Base-by-base conservation (phyloP, 768 basidiomycete species). In the Dioszegia aurantiaca region DNA sequence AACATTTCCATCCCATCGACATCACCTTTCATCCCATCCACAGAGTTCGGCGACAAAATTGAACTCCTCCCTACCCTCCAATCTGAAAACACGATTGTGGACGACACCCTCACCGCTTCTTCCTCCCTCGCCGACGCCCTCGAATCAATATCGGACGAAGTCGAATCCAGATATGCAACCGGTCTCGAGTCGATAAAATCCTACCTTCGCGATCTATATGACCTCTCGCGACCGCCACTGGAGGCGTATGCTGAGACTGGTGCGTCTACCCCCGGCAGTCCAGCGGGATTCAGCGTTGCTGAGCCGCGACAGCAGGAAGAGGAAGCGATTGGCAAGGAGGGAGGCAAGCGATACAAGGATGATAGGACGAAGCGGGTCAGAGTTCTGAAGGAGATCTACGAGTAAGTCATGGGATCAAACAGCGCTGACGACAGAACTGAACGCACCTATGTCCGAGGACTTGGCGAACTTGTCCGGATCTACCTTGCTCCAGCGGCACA, bases 121-220 rank as follows among this genome's bases (percentile, higher is more conserved):
- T 55, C 54, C 2, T 43, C 41, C 19, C 41, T 43, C 11, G 41
- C 43, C 19, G 41, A 55, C 17, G 54, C 17, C 10, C 28, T 43
- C 33, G 21, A 42, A n/a, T 53, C 43, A 16, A 11, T 37, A 17
- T n/a, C 36, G 23, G 52, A 60, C 23, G 59, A 55, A 21, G 53
- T 28, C 28, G 69, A 73, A 36, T 42, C 58, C 23, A 53, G 67
- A 9, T 76, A 77, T 55, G 59, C 69, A 1, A 51, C 56, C 6
- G 91, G 90, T 30, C 81, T 99, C 52, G 84, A 89, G 55, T 88
- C 89, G 10, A 85, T 99, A 17, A 93, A 98, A 87, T 90, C 91
- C 6, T 99, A 98, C 77, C 82, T 99, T 19, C 85, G 86, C 68
- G 95, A 99, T 68, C 87, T 99, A 85, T 87, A 92, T 70, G 95